phyloP scores from a whole-genome alignment of 2,329 filamentous ascomycete genomes.

The Phialophora verrucosa region DNA sequence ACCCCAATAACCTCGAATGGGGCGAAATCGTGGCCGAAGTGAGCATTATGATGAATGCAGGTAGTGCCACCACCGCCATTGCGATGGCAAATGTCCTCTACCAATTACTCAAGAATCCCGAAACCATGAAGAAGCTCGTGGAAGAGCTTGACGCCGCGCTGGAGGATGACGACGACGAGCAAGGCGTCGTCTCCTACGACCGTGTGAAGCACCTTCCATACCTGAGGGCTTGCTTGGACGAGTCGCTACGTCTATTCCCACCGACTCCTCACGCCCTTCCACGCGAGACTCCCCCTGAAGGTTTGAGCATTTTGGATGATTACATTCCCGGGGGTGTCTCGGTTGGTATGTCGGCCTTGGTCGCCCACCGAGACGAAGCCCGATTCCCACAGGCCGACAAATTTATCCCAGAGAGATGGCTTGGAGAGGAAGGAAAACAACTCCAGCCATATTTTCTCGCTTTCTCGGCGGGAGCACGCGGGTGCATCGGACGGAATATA shows the following conservation, averaged over 20 bases:
- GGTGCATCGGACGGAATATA: slow-evolving; percentile 52
- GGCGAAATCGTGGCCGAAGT: slow-evolving; percentile 32
- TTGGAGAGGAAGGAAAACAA: slow-evolving; percentile 31
- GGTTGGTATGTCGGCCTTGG: slow-evolving; percentile 53
- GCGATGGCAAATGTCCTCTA: slow-evolving; percentile 52
- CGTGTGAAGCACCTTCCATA: slow-evolving; percentile 59
- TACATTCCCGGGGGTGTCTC: slow-evolving; percentile 49
- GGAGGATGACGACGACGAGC: slow-evolving; percentile 42
- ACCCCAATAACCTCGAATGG: slow-evolving; percentile 51
- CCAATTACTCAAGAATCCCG: slow-evolving; percentile 58
- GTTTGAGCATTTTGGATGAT: slow-evolving; percentile 52
- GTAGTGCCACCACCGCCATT: slow-evolving; percentile 35
- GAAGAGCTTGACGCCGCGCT: slow-evolving; percentile 56
- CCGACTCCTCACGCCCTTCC: slow-evolving; percentile 53
- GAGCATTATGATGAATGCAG: slow-evolving; percentile 36
- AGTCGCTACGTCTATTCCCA: slow-evolving; percentile 54
- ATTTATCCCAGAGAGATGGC: slow-evolving; percentile 52
- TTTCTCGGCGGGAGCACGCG: slow-evolving; percentile 49
- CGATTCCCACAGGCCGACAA: slow-evolving; percentile 49
- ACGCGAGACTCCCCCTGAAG: slow-evolving; percentile 54
- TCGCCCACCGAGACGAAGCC: slow-evolving; percentile 48
- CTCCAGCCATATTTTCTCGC: slow-evolving; percentile 39
- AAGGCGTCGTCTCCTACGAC: slow-evolving; percentile 56
- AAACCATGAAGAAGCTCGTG: slow-evolving; percentile 48
- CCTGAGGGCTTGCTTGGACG: slow-evolving; percentile 60